phyloP scores from a whole-genome alignment of 495 filamentous ascomycete genomes.

The Aeminium ludgeri region DNA sequence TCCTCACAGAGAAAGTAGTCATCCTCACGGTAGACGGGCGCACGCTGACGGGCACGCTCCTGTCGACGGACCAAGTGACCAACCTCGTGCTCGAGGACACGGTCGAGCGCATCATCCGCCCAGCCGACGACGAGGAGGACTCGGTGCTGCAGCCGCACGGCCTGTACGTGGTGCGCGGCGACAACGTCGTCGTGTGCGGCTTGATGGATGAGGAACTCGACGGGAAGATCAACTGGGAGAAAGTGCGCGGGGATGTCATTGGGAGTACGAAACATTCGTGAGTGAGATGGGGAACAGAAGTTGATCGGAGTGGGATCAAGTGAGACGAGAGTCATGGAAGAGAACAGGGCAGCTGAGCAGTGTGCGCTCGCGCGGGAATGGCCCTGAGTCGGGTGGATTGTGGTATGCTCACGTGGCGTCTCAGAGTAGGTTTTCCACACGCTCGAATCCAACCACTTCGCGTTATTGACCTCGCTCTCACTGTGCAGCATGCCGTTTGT shows the following conservation, averaged over 20 bases:
- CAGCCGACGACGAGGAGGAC: slow-evolving; percentile 61
- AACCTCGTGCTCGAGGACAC: slow-evolving; percentile 79
- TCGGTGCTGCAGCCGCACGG: slow-evolving; percentile 72
- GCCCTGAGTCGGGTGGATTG: too few species aligned
- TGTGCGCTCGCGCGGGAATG: too few species aligned
- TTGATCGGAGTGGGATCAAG: too few species aligned
- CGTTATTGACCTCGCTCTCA: too few species aligned
- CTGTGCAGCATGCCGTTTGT: too few species aligned
- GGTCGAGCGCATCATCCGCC: slow-evolving; percentile 76
- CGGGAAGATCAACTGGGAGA: slow-evolving; percentile 71
- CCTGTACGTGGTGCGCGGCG: slow-evolving; percentile 80
- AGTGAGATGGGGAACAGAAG: too few species aligned
- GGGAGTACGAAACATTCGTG: slow-evolving; percentile 48
- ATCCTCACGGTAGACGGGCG: slow-evolving; percentile 88
- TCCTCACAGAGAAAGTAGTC: slow-evolving; percentile 62
- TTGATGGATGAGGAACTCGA: slow-evolving; percentile 81
- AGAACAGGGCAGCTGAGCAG: too few species aligned
- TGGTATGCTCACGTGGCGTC: too few species aligned
- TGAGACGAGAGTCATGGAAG: too few species aligned
- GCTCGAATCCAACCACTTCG: too few species aligned
- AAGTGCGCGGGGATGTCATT: slow-evolving; percentile 73
- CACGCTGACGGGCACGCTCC: slow-evolving; percentile 63
- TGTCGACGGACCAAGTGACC: slow-evolving; percentile 80
- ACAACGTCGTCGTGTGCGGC: slow-evolving; percentile 85
- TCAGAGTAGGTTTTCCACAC: too few species aligned